These are phyloP conservation scores for Globisporangium spinosum DNA, from an alignment of 352 stramenopile species.

Conservation along the genomic window DNA sequence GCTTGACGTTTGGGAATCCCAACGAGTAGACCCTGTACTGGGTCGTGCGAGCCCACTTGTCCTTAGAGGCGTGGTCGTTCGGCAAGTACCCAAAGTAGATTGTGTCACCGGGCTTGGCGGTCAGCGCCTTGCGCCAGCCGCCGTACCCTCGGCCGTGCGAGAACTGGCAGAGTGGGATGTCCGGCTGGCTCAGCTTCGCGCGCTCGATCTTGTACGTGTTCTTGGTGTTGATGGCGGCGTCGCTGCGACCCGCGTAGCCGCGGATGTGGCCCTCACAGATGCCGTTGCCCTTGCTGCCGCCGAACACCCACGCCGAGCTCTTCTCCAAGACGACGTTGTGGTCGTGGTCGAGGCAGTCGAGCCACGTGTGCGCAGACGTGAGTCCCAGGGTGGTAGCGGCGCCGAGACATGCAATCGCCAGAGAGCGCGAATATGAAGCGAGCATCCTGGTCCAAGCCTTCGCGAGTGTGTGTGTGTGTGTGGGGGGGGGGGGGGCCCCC, in stretches of 20 bases:
- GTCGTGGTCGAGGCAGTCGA: slow-evolving; percentile 38
- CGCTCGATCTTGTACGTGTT: slow-evolving; percentile 29
- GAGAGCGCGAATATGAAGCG: not conserved
- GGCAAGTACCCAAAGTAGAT: slow-evolving; percentile 56
- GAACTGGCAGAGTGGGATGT: slow-evolving; percentile 13
- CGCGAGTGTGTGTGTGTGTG: not conserved
- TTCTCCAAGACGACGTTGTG: slow-evolving; percentile 31
- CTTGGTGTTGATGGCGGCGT: slow-evolving; percentile 19
- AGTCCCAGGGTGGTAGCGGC: not conserved
- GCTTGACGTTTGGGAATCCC: slow-evolving; percentile 18
- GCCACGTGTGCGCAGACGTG: slow-evolving; percentile 24
- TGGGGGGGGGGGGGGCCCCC: too few relatives aligned
- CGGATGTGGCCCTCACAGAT: slow-evolving; percentile 34
- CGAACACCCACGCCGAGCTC: slow-evolving; percentile 27
- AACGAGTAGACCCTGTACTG: slow-evolving; percentile 38
- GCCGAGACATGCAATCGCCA: not conserved
- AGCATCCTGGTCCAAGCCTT: not conserved
- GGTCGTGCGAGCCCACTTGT: slow-evolving; percentile 19
- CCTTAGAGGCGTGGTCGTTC: slow-evolving; percentile 49
- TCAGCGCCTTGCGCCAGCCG: slow-evolving; percentile 8
- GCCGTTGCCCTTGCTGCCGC: slow-evolving; percentile 22
- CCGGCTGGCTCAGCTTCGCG: not conserved
- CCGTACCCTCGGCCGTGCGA: not conserved
- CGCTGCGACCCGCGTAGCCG: slow-evolving; percentile 29
- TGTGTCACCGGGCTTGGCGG: slow-evolving; percentile 8